A percentile compares a stretch with the other conserved stretches of the same genome.
Evolutionary conservation across 2,329 filamentous ascomycete genomes (phyloP).

Genomic region (Aspergillus sp.): DNA sequence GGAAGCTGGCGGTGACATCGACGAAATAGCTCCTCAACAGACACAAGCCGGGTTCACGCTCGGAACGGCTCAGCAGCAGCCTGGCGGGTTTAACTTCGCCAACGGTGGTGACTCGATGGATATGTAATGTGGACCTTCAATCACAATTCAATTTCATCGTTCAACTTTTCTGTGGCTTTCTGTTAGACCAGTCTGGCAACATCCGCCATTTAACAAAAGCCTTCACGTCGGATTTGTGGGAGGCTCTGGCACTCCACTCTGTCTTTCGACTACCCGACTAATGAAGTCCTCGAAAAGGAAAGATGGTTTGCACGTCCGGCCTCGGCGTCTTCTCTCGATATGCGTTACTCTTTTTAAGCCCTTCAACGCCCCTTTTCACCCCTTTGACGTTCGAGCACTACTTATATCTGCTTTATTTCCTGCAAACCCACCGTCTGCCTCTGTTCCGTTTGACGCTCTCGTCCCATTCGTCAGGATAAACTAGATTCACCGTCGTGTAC

Average conservation of each 20-base stretch:
- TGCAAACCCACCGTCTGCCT: conserved; percentile 9
- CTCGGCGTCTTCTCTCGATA: conserved; percentile 1
- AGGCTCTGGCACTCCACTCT: conserved; percentile 4
- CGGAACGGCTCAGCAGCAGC: conserved; percentile 55
- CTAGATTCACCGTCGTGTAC: conserved; percentile 43
- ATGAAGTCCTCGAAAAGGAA: neutral
- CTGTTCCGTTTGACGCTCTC: conserved; percentile 15
- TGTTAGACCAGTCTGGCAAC: conserved; percentile 9
- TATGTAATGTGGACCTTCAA: conserved; percentile 46
- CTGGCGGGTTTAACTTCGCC: conserved; percentile 87
- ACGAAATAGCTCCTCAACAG: conserved; percentile 65
- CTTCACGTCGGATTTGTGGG: conserved; percentile 6
- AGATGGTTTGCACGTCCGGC: neutral
- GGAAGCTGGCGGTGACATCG: conserved; percentile 67
- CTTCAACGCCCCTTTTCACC: neutral
- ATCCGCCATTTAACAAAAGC: neutral
- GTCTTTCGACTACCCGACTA: neutral
- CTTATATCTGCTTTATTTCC: conserved; percentile 1
- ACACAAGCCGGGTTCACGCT: conserved; percentile 68
- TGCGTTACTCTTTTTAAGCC: conserved; percentile 1
- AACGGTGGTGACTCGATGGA: conserved; percentile 65
- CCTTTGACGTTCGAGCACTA: conserved; percentile 8
- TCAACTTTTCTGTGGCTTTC: conserved; percentile 7
- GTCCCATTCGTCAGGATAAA: conserved; percentile 31
- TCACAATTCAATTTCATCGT: conserved; percentile 10